A percentile compares a stretch with the other conserved stretches of the same genome.
These are phyloP conservation scores for Thielaviopsis musarum DNA, from an alignment of 2,329 filamentous ascomycete genomes.

Conservation along the genomic window DNA sequence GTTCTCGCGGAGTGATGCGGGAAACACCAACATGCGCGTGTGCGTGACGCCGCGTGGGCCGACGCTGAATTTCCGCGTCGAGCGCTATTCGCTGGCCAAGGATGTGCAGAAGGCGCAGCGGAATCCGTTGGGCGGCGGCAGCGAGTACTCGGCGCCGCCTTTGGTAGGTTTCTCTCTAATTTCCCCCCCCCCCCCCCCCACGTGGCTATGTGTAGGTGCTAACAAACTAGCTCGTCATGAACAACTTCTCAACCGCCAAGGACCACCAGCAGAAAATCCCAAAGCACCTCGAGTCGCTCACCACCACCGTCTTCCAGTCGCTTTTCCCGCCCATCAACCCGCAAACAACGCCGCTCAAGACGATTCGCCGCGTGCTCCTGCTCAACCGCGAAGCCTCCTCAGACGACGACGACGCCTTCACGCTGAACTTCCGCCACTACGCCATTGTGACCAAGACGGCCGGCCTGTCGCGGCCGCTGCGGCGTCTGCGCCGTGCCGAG, in stretches of 20 bases:
- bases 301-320: conserved; percentile 89
- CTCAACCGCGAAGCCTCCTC: conserved; percentile 59
- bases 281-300: conserved; percentile 81
- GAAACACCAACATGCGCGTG: conserved; percentile 84
- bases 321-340: conserved; percentile 93
- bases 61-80: conserved; percentile 83
- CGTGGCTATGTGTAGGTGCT: neutral
- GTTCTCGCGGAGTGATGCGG: conserved; percentile 75
- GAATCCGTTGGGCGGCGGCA: conserved; percentile 64
- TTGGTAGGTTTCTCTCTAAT: conserved; percentile 40
- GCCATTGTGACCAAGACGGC: conserved; percentile 82
- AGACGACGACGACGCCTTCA: conserved; percentile 51
- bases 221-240: conserved; percentile 66
- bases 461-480: conserved; percentile 68
- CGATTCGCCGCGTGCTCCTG: conserved; percentile 82
- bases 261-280: conserved; percentile 56
- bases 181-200: no score
- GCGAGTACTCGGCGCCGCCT: conserved; percentile 73
- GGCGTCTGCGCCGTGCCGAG: conserved; percentile 72
- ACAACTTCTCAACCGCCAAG: conserved; percentile 62
- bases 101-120: conserved; percentile 74
- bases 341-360: conserved; percentile 71
- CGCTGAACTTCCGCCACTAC: conserved; percentile 82
- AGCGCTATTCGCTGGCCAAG: conserved; percentile 86
- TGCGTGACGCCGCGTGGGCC: conserved; percentile 79